Base-by-base conservation (phyloP, 148 eudicot genomes). In the Heliamphora exappendiculata region DNA sequence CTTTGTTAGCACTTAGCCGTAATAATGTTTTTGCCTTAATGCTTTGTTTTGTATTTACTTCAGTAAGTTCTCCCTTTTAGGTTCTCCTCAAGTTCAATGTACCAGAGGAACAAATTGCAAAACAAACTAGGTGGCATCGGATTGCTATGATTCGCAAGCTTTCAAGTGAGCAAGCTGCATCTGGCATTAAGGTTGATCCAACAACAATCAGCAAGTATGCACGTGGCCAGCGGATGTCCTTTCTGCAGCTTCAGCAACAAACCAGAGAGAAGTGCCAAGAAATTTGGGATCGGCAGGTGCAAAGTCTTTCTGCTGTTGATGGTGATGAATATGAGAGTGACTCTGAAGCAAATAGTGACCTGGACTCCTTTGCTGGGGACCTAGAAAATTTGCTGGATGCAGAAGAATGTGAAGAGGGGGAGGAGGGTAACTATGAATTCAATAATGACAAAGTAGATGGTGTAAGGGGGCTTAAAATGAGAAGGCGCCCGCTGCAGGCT, bases 281-380 rank as follows among this genome's bases (percentile, higher is more conserved):
- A 83, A 92, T 95, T 75, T 95, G 99, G 99, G 99, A 95, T 69
- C 86, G 96, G 50, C 99, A 92, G 80, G 83, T 88, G 77, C 92
- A 88, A 80, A 87, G 90, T 76, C 96, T 95, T 78, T 86, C 89
- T 67, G 85, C 94, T 77, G 78, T 82, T 72, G 97, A 91, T 80
- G 97, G 91, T 77, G 92, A 88, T 79, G 99, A 92, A 77, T 92
- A 83, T 77, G 99, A 92, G 84, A 91, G 96, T 72, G 99, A 95
- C 73, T 80, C 87, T 66, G 99, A 95, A 81, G 96, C 90, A 73
- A 89, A 92, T 72, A 95, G 99, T 81, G 99, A 95, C 81, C 82
- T 95, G 66, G 99, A 95, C 81, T 95, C 99, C 55, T 95, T 95
- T 86, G 99, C 99, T 62, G 99, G 99, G 58, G 99, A 95, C 84